Conservation (phyloP, 768 basidiomycete species). For the Russula sp. region DNA sequence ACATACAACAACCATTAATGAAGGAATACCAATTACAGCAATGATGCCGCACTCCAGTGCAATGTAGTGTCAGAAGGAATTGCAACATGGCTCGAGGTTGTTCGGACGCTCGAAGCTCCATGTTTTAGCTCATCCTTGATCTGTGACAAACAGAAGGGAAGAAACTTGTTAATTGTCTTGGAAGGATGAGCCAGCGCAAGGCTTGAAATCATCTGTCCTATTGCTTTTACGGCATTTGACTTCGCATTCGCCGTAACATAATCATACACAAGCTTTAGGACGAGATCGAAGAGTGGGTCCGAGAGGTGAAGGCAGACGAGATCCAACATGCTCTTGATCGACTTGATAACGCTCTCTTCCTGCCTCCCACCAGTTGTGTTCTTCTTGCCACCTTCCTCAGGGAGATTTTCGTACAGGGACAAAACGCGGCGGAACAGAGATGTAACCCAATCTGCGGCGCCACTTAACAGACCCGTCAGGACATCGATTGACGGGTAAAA, state of each 20-base stretch:
- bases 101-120: conserved; percentile 84
- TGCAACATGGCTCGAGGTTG: conserved; percentile 69
- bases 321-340: conserved; percentile 77
- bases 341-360: conserved; percentile 73
- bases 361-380: conserved; percentile 83
- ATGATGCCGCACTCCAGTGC: conserved; percentile 76
- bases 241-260: conserved; percentile 89
- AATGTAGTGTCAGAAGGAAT: conserved; percentile 84
- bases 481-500: background rate
- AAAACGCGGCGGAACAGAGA: conserved; percentile 75
- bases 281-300: conserved; percentile 76
- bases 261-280: conserved; percentile 78
- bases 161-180: conserved; percentile 74
- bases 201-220: conserved; percentile 83
- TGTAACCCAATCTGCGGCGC: conserved; percentile 66
- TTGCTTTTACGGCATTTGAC: conserved; percentile 86
- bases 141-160: conserved; percentile 70
- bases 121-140: conserved; percentile 84
- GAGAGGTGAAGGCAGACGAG: conserved; percentile 79
- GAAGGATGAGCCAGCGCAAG: conserved; percentile 75
- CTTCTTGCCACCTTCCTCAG: conserved; percentile 89
- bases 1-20: conserved; percentile 5
- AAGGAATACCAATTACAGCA: conserved; percentile 31
- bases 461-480: background rate
- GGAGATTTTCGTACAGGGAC: conserved; percentile 85